These are phyloP conservation scores for Pouteria glomerata DNA, from an alignment of 148 eudicot genomes.

Conservation along the genomic window DNA sequence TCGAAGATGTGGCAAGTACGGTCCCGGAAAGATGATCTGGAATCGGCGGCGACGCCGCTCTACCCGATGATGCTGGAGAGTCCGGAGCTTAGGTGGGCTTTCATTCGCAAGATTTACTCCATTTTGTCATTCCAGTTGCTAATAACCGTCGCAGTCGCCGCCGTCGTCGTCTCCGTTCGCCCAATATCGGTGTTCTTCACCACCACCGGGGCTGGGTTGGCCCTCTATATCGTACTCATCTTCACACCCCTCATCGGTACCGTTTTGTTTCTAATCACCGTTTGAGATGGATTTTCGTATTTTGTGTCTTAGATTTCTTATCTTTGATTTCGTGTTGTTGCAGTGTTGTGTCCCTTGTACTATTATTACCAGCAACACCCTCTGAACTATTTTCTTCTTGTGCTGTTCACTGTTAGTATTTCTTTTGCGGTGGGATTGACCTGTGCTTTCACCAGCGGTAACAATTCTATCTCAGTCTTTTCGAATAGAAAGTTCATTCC, in stretches of 20 bases:
- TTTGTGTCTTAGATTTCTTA: not conserved
- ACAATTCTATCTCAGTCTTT: not conserved
- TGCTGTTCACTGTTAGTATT: conserved; percentile 36
- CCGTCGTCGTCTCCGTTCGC: conserved; percentile 42
- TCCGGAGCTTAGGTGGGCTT: conserved; percentile 61
- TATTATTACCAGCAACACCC: conserved; percentile 45
- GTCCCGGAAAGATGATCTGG: conserved; percentile 43
- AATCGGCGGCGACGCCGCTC: conserved; percentile 24
- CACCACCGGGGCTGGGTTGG: conserved; percentile 40
- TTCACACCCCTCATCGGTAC: conserved; percentile 54
- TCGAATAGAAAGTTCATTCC: no score
- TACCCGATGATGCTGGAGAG: conserved; percentile 53
- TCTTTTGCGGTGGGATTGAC: conserved; percentile 48
- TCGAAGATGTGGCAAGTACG: conserved; percentile 41
- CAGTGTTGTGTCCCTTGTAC: conserved; percentile 46
- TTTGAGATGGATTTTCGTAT: not conserved
- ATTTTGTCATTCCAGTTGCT: conserved; percentile 50
- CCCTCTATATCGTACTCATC: conserved; percentile 40
- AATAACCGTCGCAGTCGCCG: conserved; percentile 46
- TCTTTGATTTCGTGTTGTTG: not conserved
- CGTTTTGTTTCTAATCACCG: not conserved
- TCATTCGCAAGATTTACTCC: conserved; percentile 61
- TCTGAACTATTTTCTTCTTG: conserved; percentile 43
- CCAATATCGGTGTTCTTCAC: conserved; percentile 42
- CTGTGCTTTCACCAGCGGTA: conserved; percentile 50